Base-by-base conservation (phyloP, 306 rosid genomes). In the Quercus alba region DNA sequence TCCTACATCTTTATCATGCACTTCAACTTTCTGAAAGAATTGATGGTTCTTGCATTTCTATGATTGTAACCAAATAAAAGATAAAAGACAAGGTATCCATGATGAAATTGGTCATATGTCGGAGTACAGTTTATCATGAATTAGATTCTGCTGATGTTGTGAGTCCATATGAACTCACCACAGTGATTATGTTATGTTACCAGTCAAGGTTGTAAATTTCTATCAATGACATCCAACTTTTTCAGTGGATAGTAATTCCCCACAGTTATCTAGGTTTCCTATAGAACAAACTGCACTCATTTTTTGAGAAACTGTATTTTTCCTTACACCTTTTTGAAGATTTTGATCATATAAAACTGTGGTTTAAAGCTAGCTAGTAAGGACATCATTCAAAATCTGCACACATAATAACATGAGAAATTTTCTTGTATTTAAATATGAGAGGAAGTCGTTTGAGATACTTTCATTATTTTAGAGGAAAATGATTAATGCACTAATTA, bases 1-100 rank as follows among this genome's bases (percentile, higher is more conserved):
- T 57, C 98, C 98, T 93, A 93, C 94, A 70, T 81, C 87, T 86
- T 85, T 84, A 83, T 85, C 86, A 55, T 82, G 80, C 84, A 75
- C 77, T 79, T 81, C 83, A 31, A 80, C 85, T 86, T 90, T 86
- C 88, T 74, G 72, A 82, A 80, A 35, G 75, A 78, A 61, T 81
- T 76, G 80, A 85, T 81, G 87, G 94, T 85, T 87, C 89, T 87
- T 63, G 85, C 85, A 81, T 83, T 86, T 87, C 78, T 28, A 80
- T 87, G 78, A 84, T 80, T 73, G 85, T 84, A 87, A 82, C 81
- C 83, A 78, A 82, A 85, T 87, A 21, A 85, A 84, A 78, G 83
- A 83, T 86, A 85, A 73, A 85, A 84, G 95, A 85, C 90, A 85
- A 84, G 73, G 19, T 64, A 75, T 84, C 88, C 83, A 79, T 81